Percentiles rank a stretch among this genome's conserved stretches.
These are phyloP conservation scores for Kingdonia uniflora DNA, from an alignment of 164 flowering plant genomes.

Conservation along the genomic window DNA sequence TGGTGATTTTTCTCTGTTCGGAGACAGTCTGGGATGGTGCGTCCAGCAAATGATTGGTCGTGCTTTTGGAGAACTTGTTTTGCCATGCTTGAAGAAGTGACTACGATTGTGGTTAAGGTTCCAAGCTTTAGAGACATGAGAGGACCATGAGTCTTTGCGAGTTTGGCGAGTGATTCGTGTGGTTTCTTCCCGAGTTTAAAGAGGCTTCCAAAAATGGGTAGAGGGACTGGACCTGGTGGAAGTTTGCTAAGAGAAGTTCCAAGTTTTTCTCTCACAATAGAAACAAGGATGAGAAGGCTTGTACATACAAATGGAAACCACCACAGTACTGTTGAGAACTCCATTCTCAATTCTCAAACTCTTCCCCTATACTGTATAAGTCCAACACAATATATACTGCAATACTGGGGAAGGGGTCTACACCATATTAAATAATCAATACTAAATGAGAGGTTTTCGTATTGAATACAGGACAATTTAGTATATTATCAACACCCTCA, in stretches of 20 bases:
- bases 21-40: neutral
- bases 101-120: neutral
- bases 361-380: neutral
- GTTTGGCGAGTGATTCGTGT: conserved; percentile 5
- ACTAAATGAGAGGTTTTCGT: no score
- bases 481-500: no score
- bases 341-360: neutral
- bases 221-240: conserved; percentile 9
- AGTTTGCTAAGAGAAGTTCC: neutral
- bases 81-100: conserved; percentile 2
- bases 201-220: conserved; percentile 7
- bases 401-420: neutral
- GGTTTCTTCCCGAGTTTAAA: conserved; percentile 8
- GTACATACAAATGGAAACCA: neutral
- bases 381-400: no score
- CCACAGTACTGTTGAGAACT: neutral
- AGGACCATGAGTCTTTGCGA: conserved; percentile 4
- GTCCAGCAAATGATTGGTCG: neutral
- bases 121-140: conserved; percentile 9
- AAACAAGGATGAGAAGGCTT: neutral
- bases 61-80: conserved; percentile 1
- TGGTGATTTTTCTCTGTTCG: neutral
- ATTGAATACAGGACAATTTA: no score
- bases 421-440: no score
- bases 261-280: neutral